phyloP scores from a whole-genome alignment of 371 early-diverging fungal genomes.

The Saksenaea vasiformis region DNA sequence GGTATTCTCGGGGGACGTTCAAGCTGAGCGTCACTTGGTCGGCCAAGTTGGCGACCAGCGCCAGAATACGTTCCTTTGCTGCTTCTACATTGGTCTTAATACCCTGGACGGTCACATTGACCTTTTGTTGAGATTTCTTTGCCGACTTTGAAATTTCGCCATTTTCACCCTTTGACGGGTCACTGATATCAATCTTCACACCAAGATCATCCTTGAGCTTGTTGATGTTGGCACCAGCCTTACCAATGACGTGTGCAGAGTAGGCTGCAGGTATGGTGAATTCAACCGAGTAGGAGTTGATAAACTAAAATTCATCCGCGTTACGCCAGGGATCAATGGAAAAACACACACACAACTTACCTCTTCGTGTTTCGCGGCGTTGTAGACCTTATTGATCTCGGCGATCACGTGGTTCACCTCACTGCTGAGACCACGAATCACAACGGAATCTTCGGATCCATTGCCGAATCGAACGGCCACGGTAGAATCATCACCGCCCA shows the following conservation, averaged over 20 bases:
- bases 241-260: slow-evolving; percentile 87
- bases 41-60: slow-evolving; percentile 71
- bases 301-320: slow-evolving; percentile 28
- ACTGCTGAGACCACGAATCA: slow-evolving; percentile 78
- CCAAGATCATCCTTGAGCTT: slow-evolving; percentile 76
- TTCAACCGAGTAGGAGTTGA: slow-evolving; percentile 68
- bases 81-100: slow-evolving; percentile 75
- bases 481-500: slow-evolving; percentile 53
- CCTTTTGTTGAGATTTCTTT: slow-evolving; percentile 43
- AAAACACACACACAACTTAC: slow-evolving; percentile 15
- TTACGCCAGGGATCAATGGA: no score
- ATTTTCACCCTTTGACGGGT: slow-evolving; percentile 33
- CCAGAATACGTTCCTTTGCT: slow-evolving; percentile 73
- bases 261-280: slow-evolving; percentile 72
- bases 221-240: slow-evolving; percentile 81
- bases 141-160: slow-evolving; percentile 45
- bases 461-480: slow-evolving; percentile 76
- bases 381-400: slow-evolving; percentile 65
- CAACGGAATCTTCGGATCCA: slow-evolving; percentile 58
- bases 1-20: slow-evolving; percentile 64
- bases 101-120: slow-evolving; percentile 80
- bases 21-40: slow-evolving; percentile 70
- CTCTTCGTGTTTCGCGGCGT: slow-evolving; percentile 71
- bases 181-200: slow-evolving; percentile 78
- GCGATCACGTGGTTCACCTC: slow-evolving; percentile 73